phyloP scores from a whole-genome alignment of 2,329 filamentous ascomycete genomes.

The Calonectria hawksworthii region DNA sequence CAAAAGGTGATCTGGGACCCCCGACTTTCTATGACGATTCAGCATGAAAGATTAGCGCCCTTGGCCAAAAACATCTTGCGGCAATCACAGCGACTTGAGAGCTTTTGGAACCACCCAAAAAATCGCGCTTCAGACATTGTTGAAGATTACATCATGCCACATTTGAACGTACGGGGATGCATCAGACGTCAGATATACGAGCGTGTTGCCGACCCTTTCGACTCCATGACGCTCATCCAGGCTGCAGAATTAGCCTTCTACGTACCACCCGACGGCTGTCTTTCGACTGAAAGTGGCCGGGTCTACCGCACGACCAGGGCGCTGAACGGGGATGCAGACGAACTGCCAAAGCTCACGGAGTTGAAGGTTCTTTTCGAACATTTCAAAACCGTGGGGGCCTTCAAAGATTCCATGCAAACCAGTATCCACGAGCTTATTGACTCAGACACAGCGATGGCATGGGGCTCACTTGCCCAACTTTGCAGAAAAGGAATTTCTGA shows the following conservation, averaged over 20 bases:
- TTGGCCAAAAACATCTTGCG: constrained; percentile 46
- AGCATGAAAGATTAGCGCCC: constrained; percentile 54
- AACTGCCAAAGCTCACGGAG: neutral
- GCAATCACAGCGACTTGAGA: constrained; percentile 48
- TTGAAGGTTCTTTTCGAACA: neutral
- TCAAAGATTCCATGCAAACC: neutral
- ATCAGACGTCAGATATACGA: constrained; percentile 34
- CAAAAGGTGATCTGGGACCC: constrained; percentile 54
- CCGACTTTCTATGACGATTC: constrained; percentile 49
- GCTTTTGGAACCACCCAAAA: constrained; percentile 29
- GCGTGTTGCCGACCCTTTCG: constrained; percentile 27
- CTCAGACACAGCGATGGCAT: neutral
- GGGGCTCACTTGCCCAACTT: neutral
- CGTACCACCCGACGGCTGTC: neutral
- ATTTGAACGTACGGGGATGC: constrained; percentile 15
- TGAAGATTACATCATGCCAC: neutral
- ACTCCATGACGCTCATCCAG: neutral
- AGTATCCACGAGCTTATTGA: neutral
- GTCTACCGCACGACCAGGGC: neutral
- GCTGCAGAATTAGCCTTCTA: neutral
- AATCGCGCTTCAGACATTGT: neutral
- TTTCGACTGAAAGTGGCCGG: neutral
- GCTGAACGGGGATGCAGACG: neutral
- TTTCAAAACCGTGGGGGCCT: neutral
- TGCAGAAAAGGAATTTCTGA: neutral